Evolutionary conservation across 305 asterid species (phyloP).

Genomic region (Ilex paraguariensis): DNA sequence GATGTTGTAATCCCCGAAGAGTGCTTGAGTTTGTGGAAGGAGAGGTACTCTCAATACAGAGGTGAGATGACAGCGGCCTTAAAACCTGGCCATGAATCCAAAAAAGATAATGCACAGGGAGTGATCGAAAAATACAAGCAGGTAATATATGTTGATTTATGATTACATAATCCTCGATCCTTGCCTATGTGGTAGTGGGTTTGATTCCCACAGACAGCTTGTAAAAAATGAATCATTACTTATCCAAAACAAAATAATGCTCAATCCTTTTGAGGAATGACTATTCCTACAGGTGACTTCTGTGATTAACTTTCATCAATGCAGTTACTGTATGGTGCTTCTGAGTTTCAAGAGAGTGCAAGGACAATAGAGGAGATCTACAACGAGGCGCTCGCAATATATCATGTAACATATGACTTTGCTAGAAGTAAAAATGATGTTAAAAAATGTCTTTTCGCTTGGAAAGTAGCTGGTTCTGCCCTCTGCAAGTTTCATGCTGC

Average conservation of each 20-base stretch:
- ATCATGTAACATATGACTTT: conserved; percentile 37
- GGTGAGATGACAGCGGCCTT: conserved; percentile 47
- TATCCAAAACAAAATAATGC: neutral
- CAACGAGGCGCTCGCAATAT: conserved; percentile 65
- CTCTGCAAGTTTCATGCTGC: conserved; percentile 32
- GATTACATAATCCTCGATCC: too few species aligned
- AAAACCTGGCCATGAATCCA: conserved; percentile 20
- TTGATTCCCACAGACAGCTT: too few species aligned
- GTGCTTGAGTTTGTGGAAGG: conserved; percentile 35
- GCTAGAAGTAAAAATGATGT: conserved; percentile 19
- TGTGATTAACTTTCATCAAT: conserved; percentile 6
- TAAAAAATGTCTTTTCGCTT: conserved; percentile 55
- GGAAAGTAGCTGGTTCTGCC: conserved; percentile 76
- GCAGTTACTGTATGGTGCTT: conserved; percentile 66
- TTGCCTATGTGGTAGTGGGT: too few species aligned
- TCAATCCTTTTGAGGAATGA: too few species aligned
- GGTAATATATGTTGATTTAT: conserved; percentile 21
- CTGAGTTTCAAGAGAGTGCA: conserved; percentile 45
- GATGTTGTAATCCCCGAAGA: conserved; percentile 20
- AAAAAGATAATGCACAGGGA: conserved; percentile 37
- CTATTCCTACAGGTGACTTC: neutral
- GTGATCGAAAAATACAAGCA: conserved; percentile 62
- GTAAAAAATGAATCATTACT: too few species aligned
- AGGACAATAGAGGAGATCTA: conserved; percentile 31
- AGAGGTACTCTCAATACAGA: conserved; percentile 35